phyloP scores from a whole-genome alignment of 2,329 filamentous ascomycete genomes.

The Hansfordia pulvinata region DNA sequence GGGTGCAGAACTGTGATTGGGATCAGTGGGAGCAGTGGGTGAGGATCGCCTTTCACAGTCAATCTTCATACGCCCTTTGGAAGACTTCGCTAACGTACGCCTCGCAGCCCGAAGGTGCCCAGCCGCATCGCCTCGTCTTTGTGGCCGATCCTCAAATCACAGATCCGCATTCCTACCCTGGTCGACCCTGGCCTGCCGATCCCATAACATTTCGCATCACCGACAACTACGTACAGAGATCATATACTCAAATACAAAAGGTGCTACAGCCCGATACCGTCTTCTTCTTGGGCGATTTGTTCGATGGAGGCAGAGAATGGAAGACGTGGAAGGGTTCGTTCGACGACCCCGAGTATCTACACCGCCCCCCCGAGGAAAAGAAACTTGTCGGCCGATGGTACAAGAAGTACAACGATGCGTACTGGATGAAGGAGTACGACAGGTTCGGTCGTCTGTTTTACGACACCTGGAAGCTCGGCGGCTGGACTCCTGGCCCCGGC shows the following conservation, averaged over 20 bases:
- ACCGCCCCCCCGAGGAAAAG: constrained; percentile 36
- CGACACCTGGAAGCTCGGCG: constrained; percentile 47
- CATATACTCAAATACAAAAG: constrained; percentile 66
- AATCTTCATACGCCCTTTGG: too few relatives aligned
- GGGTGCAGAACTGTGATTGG: constrained; percentile 66
- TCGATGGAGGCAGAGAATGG: constrained; percentile 95
- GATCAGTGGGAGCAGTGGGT: constrained; percentile 89
- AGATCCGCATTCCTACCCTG: constrained; percentile 89
- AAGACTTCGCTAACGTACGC: constrained; percentile 5
- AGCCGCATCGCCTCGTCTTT: constrained; percentile 72
- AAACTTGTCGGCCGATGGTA: constrained; percentile 51
- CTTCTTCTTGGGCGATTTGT: constrained; percentile 86
- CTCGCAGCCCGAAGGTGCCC: constrained; percentile 57
- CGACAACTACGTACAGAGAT: constrained; percentile 78
- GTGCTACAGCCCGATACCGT: constrained; percentile 72
- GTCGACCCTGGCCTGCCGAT: constrained; percentile 49
- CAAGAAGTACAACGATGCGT: constrained; percentile 63
- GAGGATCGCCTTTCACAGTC: constrained; percentile 16
- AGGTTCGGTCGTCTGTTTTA: constrained; percentile 83
- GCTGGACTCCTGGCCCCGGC: constrained; percentile 37
- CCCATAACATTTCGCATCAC: constrained; percentile 48
- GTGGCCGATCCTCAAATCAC: constrained; percentile 86
- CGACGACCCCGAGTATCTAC: constrained; percentile 45
- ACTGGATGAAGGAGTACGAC: constrained; percentile 76
- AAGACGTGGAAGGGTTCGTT: constrained; percentile 52